Percentiles rank a stretch among this genome's conserved stretches.
Evolutionary conservation across 129 eudicot genomes (phyloP).

Genomic region (Pseudognaphalium luteoalbum): DNA sequence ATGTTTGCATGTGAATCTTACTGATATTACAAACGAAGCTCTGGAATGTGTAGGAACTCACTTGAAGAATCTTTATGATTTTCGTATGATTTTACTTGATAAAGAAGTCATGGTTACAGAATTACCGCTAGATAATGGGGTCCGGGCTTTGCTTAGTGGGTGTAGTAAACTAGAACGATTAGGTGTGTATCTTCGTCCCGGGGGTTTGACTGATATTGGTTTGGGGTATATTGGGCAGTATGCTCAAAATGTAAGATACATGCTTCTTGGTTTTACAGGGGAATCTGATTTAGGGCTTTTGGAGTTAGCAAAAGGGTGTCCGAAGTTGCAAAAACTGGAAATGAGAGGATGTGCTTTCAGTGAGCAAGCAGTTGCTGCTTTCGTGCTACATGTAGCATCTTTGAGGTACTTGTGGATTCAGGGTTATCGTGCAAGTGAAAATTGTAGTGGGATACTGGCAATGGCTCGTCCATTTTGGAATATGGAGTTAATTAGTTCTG

Average conservation of each 20-base stretch:
- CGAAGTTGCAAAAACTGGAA: slow-evolving; percentile 69
- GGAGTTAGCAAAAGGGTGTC: slow-evolving; percentile 79
- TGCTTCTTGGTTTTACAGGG: slow-evolving; percentile 85
- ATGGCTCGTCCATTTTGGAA: slow-evolving; percentile 94
- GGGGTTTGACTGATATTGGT: slow-evolving; percentile 74
- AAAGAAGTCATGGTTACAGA: slow-evolving; percentile 60
- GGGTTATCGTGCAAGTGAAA: slow-evolving; percentile 50
- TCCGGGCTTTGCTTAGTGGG: slow-evolving; percentile 62
- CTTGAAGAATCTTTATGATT: slow-evolving; percentile 62
- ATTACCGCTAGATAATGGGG: slow-evolving; percentile 84
- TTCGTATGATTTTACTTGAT: slow-evolving; percentile 69
- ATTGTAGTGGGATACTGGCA: slow-evolving; percentile 43
- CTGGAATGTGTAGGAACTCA: slow-evolving; percentile 58
- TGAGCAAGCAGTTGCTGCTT: slow-evolving; percentile 58
- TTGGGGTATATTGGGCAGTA: slow-evolving; percentile 62
- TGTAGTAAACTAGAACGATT: slow-evolving; percentile 57
- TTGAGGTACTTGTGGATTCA: slow-evolving; percentile 91
- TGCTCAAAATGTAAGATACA: slow-evolving; percentile 62
- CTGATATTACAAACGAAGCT: slow-evolving; percentile 74
- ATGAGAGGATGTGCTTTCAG: slow-evolving; percentile 74
- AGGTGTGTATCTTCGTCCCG: slow-evolving; percentile 70
- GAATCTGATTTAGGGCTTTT: slow-evolving; percentile 69
- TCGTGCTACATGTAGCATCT: slow-evolving; percentile 50
- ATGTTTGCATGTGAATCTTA: slow-evolving; percentile 65
- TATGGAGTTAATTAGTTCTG: slow-evolving; percentile 68